A percentile compares a stretch with the other conserved stretches of the same genome.
Evolutionary conservation across 306 rosid genomes (phyloP).

Genomic region (Senna siamea): DNA sequence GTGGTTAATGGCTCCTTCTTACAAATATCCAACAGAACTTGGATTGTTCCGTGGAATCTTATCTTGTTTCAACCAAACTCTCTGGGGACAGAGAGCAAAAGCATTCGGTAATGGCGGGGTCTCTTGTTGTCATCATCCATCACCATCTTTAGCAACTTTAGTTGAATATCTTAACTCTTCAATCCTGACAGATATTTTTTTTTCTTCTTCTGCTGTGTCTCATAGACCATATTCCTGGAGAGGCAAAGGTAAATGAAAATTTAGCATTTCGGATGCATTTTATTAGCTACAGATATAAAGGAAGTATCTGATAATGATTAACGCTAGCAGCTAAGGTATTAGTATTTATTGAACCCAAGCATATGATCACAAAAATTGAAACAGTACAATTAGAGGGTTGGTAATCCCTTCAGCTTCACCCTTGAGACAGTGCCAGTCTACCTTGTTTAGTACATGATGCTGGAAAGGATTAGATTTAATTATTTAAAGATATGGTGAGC

Average conservation of each 20-base stretch:
- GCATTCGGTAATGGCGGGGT: conserved; percentile 29
- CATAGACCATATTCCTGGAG: background rate
- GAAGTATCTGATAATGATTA: background rate
- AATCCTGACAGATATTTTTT: background rate
- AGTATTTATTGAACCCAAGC: conserved; percentile 9
- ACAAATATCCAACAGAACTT: conserved; percentile 3
- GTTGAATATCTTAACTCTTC: conserved; percentile 2
- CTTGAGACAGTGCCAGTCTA: conserved; percentile 30
- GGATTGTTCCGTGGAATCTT: conserved; percentile 27
- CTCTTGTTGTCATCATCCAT: conserved; percentile 21
- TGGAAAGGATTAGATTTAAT: conserved; percentile 29
- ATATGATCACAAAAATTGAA: conserved; percentile 1
- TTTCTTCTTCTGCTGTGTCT: conserved; percentile 5
- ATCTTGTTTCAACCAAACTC: conserved; percentile 12
- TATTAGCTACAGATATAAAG: background rate
- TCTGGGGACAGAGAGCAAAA: conserved; percentile 24
- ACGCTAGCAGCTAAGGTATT: conserved; percentile 27
- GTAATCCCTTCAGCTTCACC: conserved; percentile 13
- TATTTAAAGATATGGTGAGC: conserved; percentile 48
- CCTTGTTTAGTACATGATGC: conserved; percentile 42
- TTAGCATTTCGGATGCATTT: no score
- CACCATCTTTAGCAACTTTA: conserved; percentile 20
- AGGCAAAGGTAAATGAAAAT: background rate
- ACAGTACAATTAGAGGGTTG: conserved; percentile 14
- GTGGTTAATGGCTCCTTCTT: conserved; percentile 10